These are phyloP conservation scores for Jasminum sambac DNA, from an alignment of 257 asterid genomes.

Conservation along the genomic window DNA sequence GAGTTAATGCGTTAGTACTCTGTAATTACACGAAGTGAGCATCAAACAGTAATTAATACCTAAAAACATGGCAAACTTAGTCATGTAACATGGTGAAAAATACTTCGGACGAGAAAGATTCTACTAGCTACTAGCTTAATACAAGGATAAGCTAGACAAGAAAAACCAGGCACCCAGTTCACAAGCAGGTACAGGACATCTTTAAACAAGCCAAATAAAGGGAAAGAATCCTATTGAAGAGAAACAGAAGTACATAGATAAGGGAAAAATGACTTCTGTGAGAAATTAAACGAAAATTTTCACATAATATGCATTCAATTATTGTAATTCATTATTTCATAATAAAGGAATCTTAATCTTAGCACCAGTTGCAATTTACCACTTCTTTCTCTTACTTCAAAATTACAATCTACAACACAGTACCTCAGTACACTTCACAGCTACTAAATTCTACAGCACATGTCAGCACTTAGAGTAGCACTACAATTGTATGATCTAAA, in stretches of 20 bases:
- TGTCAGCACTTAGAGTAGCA: background rate
- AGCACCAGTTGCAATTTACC: background rate
- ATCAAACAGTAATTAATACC: background rate
- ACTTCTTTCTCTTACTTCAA: background rate
- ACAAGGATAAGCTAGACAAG: background rate
- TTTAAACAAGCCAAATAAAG: too few relatives aligned
- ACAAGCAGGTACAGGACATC: background rate
- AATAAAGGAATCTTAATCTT: background rate
- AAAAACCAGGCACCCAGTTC: background rate
- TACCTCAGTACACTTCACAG: background rate
- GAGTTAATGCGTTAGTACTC: background rate
- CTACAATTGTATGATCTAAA: background rate
- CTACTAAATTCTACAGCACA: background rate
- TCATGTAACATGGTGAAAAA: conserved; percentile 2
- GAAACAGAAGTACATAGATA: background rate
- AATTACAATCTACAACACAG: background rate
- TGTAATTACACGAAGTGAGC: background rate
- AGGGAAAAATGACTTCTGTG: background rate
- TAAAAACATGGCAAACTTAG: conserved; percentile 1
- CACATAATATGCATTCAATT: background rate
- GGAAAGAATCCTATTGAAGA: background rate
- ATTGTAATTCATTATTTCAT: background rate
- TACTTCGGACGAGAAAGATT: background rate
- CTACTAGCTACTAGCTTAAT: background rate
- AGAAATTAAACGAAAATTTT: background rate